Base-by-base conservation (phyloP, 768 basidiomycete genomes). In the Heimioporus sp. region DNA sequence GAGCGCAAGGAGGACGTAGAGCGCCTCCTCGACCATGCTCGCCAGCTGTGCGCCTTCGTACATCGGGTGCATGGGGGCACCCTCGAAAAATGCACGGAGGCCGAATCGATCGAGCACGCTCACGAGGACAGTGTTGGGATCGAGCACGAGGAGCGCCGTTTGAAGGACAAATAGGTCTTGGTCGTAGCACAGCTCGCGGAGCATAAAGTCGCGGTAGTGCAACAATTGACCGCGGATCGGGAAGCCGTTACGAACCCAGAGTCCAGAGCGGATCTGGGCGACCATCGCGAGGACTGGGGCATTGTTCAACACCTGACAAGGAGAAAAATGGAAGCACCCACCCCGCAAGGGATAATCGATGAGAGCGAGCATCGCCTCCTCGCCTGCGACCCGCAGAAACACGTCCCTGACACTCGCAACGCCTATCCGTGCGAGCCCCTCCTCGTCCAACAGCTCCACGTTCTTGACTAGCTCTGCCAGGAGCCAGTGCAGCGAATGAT, bases 221-320 rank as follows among this genome's bases (percentile, higher is more conserved):
- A 95, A 80, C 5, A 94, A 77, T 67, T 98, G 97, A 0, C 94
- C 93, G 2, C 96, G 87, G 59, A 98, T 95, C 15, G 89, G 89
- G 63, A 94, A 91, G 4, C 97, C 97, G 60, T 99, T 99, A 48
- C 96, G 88, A 9, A 97, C 95, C 97, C 97, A 99, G 5, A 98
- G 78, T 0, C 94, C 94, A 0, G 92, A 89, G 21, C 94, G 84
- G 46, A 98, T 92, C 66, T 98, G 97, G 0, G 95, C 93, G 41
- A 96, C 86, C 86, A 95, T 92, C 2, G 86, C 81, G 24, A 94
- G 75, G 7, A 92, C 92, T 94, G 48, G 20, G 10, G 49, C 24
- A 28, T 28, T 28, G 24, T 28, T 28, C 5, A 28, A 28, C 5
- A 28, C 24, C 5, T 28, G 24, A 28, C 24, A 48, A 49, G 31